Conservation (phyloP, 805 yeast genomes). For the Nakazawaea ishiwadae region DNA sequence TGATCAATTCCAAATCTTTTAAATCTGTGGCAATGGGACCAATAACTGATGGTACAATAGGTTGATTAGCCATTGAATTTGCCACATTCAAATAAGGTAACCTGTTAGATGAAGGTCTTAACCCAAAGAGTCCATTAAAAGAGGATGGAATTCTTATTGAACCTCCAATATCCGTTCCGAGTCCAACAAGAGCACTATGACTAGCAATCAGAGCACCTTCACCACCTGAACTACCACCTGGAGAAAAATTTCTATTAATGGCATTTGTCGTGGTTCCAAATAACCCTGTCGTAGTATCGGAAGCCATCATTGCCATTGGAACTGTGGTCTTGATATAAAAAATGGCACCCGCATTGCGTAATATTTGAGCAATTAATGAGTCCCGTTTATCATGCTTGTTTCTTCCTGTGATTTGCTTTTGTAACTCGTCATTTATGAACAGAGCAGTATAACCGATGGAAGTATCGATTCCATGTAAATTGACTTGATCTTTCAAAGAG, state of each 20-base stretch:
- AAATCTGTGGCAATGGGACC: constrained; percentile 29
- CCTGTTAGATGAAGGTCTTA: constrained; percentile 30
- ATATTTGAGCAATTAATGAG: constrained; percentile 18
- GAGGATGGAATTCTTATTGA: constrained; percentile 30
- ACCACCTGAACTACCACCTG: constrained; percentile 67
- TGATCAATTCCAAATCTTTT: constrained; percentile 31
- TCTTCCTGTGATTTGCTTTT: constrained; percentile 16
- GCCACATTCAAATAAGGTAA: constrained; percentile 26
- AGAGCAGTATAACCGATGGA: constrained; percentile 22
- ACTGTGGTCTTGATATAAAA: constrained; percentile 48
- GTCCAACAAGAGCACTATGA: constrained; percentile 38
- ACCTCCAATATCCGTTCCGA: constrained; percentile 38
- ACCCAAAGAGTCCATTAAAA: constrained; percentile 29
- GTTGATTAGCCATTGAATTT: constrained; percentile 29
- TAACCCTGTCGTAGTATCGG: constrained; percentile 48
- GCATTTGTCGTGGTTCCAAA: constrained; percentile 50
- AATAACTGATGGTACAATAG: constrained; percentile 27
- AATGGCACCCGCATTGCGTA: constrained; percentile 26
- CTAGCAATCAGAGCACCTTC: constrained; percentile 56
- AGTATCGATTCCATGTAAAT: constrained; percentile 31
- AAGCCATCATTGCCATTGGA: constrained; percentile 60
- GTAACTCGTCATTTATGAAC: constrained; percentile 24
- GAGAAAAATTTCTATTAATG: constrained; percentile 43
- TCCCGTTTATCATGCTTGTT: constrained; percentile 10
- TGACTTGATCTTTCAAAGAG: constrained; percentile 48